These are phyloP conservation scores for Lipomyces anomalus DNA, from an alignment of 805 yeast species.

Conservation along the genomic window DNA sequence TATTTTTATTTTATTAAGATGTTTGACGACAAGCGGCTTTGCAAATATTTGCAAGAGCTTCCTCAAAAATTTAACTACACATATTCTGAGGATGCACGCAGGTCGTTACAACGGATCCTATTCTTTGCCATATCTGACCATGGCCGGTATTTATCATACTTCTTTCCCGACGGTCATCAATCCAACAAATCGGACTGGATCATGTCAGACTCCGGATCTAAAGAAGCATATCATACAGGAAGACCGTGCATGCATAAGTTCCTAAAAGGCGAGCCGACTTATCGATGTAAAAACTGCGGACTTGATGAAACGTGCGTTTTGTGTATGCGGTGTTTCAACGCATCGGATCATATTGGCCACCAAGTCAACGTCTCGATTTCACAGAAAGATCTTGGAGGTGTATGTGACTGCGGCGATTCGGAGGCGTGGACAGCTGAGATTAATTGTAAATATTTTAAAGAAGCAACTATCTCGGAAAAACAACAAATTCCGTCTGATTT, in stretches of 20 bases:
- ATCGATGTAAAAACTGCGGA: slow-evolving; percentile 62
- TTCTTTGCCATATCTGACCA: slow-evolving; percentile 40
- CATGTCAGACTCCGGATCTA: slow-evolving; percentile 20
- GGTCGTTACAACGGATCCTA: too few species aligned
- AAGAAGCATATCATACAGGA: slow-evolving; percentile 46
- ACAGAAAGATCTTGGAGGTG: slow-evolving; percentile 61
- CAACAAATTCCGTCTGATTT: slow-evolving; percentile 43
- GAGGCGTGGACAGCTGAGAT: slow-evolving; percentile 67
- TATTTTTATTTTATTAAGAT: too few species aligned
- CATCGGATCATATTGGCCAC: slow-evolving; percentile 67
- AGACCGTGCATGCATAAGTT: slow-evolving; percentile 72
- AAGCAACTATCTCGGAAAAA: slow-evolving; percentile 26
- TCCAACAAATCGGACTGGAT: slow-evolving; percentile 14
- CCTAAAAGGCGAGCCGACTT: slow-evolving; percentile 73
- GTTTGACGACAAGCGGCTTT: too few species aligned
- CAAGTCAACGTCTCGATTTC: slow-evolving; percentile 58
- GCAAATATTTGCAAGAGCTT: too few species aligned
- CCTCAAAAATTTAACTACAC: too few species aligned
- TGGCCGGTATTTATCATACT: slow-evolving; percentile 38
- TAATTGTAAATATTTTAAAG: slow-evolving; percentile 43
- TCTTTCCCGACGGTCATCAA: slow-evolving; percentile 35
- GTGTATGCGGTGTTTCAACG: slow-evolving; percentile 69
- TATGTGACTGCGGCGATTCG: slow-evolving; percentile 84
- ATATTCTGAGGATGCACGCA: too few species aligned
- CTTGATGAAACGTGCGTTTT: slow-evolving; percentile 79